phyloP scores from a whole-genome alignment of 1,284 basidiomycete genomes.

The Rhodotorula sp. region DNA sequence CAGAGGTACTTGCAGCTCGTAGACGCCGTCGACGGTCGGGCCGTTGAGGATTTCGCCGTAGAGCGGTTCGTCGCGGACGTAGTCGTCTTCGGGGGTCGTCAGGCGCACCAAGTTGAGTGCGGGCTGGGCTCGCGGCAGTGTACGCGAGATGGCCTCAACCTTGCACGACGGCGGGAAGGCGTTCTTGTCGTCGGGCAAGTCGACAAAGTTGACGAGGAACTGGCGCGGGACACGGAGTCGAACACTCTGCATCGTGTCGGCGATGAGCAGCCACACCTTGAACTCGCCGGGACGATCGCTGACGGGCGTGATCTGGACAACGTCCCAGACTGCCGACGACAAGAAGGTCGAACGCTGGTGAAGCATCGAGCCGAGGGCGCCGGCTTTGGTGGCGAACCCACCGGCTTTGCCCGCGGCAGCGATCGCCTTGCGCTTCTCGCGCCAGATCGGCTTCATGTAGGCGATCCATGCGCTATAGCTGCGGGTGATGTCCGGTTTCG shows the following conservation, averaged over 20 bases:
- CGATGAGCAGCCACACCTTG: conserved; percentile 83
- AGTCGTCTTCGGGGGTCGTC: conserved; percentile 77
- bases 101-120: conserved; percentile 80
- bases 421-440: conserved; percentile 57
- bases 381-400: conserved; percentile 24
- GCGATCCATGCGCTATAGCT: conserved; percentile 79
- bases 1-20: conserved; percentile 88
- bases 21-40: conserved; percentile 92
- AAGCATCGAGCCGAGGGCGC: conserved; percentile 64
- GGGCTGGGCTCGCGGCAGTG: conserved; percentile 74
- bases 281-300: conserved; percentile 70
- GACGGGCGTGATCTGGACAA: conserved; percentile 77
- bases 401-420: conserved; percentile 47
- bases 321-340: conserved; percentile 78
- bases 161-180: conserved; percentile 68
- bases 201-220: conserved; percentile 38
- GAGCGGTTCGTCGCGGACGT: conserved; percentile 78
- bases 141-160: conserved; percentile 70
- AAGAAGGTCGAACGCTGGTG: conserved; percentile 64
- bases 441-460: conserved; percentile 79
- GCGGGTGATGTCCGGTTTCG: conserved; percentile 45
- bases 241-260: conserved; percentile 72
- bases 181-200: conserved; percentile 55
- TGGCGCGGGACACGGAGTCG: conserved; percentile 65
- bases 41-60: conserved; percentile 91